Evolutionary conservation across 257 asterid species (phyloP).

Genomic region (Fraxinus quadrangulata): DNA sequence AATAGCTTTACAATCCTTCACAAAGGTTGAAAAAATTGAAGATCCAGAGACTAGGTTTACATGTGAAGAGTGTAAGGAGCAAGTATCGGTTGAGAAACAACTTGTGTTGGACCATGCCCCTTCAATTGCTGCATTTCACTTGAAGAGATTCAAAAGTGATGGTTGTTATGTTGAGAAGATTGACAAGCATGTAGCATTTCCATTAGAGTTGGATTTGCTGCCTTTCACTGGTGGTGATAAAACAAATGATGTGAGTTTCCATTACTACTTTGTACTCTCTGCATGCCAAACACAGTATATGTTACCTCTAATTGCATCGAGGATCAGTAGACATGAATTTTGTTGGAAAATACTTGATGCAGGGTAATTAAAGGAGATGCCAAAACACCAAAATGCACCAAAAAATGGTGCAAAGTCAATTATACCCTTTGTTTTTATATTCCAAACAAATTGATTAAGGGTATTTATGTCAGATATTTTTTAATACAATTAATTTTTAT

Average conservation of each 20-base stretch:
- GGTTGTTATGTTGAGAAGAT: conserved; percentile 78
- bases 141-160: conserved; percentile 88
- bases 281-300: conserved; percentile 3
- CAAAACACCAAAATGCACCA: too few relatives aligned
- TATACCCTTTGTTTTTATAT: too few relatives aligned
- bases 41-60: conserved; percentile 78
- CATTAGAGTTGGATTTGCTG: conserved; percentile 67
- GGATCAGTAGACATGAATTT: conserved; percentile 1
- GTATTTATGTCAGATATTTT: too few relatives aligned
- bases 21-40: conserved; percentile 81
- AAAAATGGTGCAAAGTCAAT: too few relatives aligned
- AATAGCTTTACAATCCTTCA: conserved; percentile 80
- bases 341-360: not conserved
- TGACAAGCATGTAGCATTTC: conserved; percentile 75
- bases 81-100: conserved; percentile 77
- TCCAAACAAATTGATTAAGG: too few relatives aligned
- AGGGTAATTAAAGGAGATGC: too few relatives aligned
- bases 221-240: conserved; percentile 52
- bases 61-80: conserved; percentile 80
- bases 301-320: not conserved
- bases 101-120: conserved; percentile 73
- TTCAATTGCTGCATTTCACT: conserved; percentile 68
- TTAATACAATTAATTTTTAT: too few relatives aligned
- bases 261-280: conserved; percentile 9
- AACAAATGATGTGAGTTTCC: conserved; percentile 47